Conservation (phyloP, 495 filamentous ascomycete species). For the Lophium mytilinum region DNA sequence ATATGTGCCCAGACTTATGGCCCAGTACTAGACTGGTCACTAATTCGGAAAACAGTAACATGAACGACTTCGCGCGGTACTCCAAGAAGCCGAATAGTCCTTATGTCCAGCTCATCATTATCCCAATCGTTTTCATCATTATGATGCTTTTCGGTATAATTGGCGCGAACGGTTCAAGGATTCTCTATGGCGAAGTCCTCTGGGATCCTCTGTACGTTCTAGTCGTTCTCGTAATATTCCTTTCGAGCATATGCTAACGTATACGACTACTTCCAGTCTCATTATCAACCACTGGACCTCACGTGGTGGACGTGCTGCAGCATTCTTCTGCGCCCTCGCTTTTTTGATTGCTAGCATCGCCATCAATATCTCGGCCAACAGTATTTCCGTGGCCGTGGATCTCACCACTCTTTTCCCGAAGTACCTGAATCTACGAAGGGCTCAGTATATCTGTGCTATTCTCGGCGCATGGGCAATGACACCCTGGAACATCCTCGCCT, state of each 20-base stretch:
- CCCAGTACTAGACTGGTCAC: too few species aligned
- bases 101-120: constrained; percentile 42
- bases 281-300: constrained; percentile 36
- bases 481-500: constrained; percentile 56
- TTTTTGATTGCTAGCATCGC: constrained; percentile 46
- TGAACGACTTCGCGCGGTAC: constrained; percentile 46
- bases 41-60: too few species aligned
- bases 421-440: constrained; percentile 47
- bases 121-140: constrained; percentile 45
- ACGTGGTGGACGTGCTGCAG: constrained; percentile 41
- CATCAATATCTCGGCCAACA: constrained; percentile 50
- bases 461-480: constrained; percentile 49
- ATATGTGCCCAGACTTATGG: too few species aligned
- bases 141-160: constrained; percentile 46
- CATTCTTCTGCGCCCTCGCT: constrained; percentile 46
- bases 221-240: too few species aligned
- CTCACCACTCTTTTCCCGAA: constrained; percentile 45
- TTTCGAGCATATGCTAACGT: too few species aligned
- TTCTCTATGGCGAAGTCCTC: constrained; percentile 42
- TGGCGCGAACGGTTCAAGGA: constrained; percentile 43
- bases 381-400: constrained; percentile 49
- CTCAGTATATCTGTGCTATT: constrained; percentile 41
- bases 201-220: constrained; percentile 40
- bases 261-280: too few species aligned
- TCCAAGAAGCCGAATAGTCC: constrained; percentile 37